Evolutionary conservation across 148 eudicot genomes (phyloP).

Genomic region (Oxyria digyna): DNA sequence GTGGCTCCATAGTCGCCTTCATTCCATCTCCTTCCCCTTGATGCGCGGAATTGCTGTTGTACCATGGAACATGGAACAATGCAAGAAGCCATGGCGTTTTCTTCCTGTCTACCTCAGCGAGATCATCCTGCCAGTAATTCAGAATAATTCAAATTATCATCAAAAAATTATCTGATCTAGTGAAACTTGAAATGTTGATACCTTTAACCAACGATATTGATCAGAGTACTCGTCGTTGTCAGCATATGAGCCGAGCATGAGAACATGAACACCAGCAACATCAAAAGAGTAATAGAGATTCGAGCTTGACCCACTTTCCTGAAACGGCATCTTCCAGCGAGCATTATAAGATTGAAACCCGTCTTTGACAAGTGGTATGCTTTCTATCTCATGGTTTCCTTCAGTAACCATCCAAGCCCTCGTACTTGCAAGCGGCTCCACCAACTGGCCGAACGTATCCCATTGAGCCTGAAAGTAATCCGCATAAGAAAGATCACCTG

Average conservation of each 20-base stretch:
- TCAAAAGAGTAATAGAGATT: conserved; percentile 94
- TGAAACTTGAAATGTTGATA: too few species aligned
- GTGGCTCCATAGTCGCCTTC: conserved; percentile 79
- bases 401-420: conserved; percentile 98
- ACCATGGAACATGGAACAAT: conserved; percentile 91
- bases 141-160: too few species aligned
- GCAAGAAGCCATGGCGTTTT: conserved; percentile 88
- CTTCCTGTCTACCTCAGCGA: conserved; percentile 67
- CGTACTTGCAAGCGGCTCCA: conserved; percentile 89
- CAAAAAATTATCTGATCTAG: too few species aligned
- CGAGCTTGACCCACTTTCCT: conserved; percentile 84
- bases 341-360: conserved; percentile 75
- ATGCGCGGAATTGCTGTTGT: conserved; percentile 85
- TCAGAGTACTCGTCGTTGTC: conserved; percentile 74
- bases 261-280: conserved; percentile 68
- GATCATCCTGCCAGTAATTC: conserved; percentile 71
- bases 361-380: conserved; percentile 42
- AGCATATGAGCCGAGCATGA: conserved; percentile 94
- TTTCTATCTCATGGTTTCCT: conserved; percentile 93
- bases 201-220: conserved; percentile 88
- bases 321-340: conserved; percentile 95
- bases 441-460: conserved; percentile 86
- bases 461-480: conserved; percentile 69
- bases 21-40: conserved; percentile 86
- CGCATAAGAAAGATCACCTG: conserved; percentile 94